Evolutionary conservation across 164 flowering plant genomes (phyloP).

Genomic region (Aristolochia fimbriata): DNA sequence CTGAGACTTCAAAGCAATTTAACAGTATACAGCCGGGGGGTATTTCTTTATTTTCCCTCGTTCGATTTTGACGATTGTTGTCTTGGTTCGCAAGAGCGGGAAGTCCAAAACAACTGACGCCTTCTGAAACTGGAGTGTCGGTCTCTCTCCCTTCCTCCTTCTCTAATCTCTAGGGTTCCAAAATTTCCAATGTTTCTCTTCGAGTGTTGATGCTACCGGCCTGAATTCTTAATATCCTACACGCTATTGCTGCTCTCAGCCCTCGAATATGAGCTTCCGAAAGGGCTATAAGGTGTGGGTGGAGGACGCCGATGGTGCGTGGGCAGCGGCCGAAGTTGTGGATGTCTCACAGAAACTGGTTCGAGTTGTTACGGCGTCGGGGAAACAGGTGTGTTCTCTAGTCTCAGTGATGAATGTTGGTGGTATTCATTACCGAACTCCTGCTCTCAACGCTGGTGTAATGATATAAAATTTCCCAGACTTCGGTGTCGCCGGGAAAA

Average conservation of each 20-base stretch:
- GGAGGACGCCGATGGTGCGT: conserved; percentile 60
- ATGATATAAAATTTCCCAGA: conserved; percentile 27
- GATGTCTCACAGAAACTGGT: conserved; percentile 47
- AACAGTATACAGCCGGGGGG: neutral
- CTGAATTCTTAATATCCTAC: neutral
- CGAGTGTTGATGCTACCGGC: neutral
- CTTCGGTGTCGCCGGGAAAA: conserved; percentile 41
- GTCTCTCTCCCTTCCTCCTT: conserved; percentile 6
- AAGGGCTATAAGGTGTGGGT: conserved; percentile 82
- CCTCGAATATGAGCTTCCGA: conserved; percentile 47
- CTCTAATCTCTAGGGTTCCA: conserved; percentile 18
- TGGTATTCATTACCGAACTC: neutral
- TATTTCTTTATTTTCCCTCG: neutral
- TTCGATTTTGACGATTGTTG: neutral
- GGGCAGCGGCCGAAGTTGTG: conserved; percentile 67
- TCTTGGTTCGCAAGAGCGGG: conserved; percentile 13
- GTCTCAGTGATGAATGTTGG: neutral
- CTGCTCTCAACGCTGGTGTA: neutral
- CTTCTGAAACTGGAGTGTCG: conserved; percentile 7
- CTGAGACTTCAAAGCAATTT: too few species aligned
- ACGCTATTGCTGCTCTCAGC: neutral
- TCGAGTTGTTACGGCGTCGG: conserved; percentile 34
- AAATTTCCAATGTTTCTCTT: neutral
- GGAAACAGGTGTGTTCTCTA: conserved; percentile 59
- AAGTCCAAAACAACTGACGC: conserved; percentile 4